These are phyloP conservation scores for Candida gorgasii DNA, from an alignment of 805 yeast species.

Conservation along the genomic window DNA sequence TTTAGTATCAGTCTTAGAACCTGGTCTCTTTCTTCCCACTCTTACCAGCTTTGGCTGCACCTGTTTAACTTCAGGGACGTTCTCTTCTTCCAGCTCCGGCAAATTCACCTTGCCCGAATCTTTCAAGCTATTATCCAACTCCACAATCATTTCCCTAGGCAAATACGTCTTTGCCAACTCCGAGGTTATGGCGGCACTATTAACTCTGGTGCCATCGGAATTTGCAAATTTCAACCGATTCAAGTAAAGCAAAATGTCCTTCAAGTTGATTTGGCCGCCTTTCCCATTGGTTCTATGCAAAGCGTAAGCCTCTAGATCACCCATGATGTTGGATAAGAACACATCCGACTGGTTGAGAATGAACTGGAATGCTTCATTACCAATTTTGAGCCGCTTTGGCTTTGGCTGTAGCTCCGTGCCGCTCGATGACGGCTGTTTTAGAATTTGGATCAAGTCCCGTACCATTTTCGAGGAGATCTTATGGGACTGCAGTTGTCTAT, in stretches of 20 bases:
- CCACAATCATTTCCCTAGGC: slow-evolving; percentile 37
- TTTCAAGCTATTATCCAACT: slow-evolving; percentile 32
- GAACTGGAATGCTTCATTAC: slow-evolving; percentile 16
- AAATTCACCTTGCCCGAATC: too few species aligned
- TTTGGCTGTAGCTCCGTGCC: background rate
- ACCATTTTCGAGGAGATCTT: slow-evolving; percentile 13
- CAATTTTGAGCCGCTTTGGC: slow-evolving; percentile 6
- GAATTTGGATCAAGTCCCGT: slow-evolving; percentile 18
- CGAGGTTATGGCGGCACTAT: slow-evolving; percentile 25
- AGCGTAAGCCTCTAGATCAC: slow-evolving; percentile 38
- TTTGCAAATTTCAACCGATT: slow-evolving; percentile 29
- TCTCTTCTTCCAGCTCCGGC: background rate
- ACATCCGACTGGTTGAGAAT: slow-evolving; percentile 31
- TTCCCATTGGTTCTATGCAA: slow-evolving; percentile 27
- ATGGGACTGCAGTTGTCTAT: too few species aligned
- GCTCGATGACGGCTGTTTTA: slow-evolving; percentile 1
- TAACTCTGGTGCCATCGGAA: slow-evolving; percentile 12
- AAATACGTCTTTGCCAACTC: slow-evolving; percentile 34
- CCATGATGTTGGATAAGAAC: slow-evolving; percentile 30
- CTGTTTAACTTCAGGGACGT: background rate
- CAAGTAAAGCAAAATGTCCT: slow-evolving; percentile 36
- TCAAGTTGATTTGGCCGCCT: slow-evolving; percentile 25
- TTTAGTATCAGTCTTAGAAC: too few species aligned
- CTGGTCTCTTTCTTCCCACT: too few species aligned
- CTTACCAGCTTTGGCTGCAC: too few species aligned